These are phyloP conservation scores for Fistulifera pelliculosa DNA, from an alignment of 108 stramenopile genomes.

Conservation along the genomic window DNA sequence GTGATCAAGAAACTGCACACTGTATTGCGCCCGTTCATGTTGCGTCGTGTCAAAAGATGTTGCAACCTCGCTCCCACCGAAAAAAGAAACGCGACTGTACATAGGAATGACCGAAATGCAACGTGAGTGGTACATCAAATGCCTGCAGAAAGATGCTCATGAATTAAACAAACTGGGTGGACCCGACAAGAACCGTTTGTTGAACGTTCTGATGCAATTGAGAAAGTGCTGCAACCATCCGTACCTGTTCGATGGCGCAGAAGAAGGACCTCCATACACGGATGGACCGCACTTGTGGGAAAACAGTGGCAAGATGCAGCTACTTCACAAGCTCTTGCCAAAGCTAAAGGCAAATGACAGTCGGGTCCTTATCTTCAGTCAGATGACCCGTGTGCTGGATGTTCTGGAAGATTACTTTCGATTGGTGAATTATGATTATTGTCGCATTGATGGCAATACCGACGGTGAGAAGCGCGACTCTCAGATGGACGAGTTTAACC, in stretches of 20 bases:
- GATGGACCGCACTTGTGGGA: constrained; percentile 99
- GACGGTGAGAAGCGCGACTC: constrained; percentile 88
- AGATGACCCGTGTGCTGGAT: constrained; percentile 96
- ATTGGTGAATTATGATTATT: constrained; percentile 76
- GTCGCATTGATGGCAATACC: constrained; percentile 96
- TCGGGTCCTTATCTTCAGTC: constrained; percentile 94
- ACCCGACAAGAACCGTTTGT: constrained; percentile 82
- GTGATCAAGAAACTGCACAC: constrained; percentile 96
- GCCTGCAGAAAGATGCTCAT: constrained; percentile 86
- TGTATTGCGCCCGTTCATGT: constrained; percentile 95
- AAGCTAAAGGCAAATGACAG: constrained; percentile 86
- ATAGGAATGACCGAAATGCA: constrained; percentile 95
- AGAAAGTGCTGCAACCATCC: constrained; percentile 99
- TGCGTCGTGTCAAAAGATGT: constrained; percentile 99
- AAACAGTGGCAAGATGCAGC: constrained; percentile 90
- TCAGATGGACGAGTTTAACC: constrained; percentile 95
- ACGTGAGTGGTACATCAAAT: constrained; percentile 89
- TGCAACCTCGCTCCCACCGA: constrained; percentile 88
- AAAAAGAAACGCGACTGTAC: constrained; percentile 91
- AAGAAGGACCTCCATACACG: constrained; percentile 91
- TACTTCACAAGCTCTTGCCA: constrained; percentile 88
- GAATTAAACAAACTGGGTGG: constrained; percentile 90
- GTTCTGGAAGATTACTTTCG: constrained; percentile 94
- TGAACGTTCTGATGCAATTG: constrained; percentile 97
- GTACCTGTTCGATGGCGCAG: constrained; percentile 97